These are phyloP conservation scores for Cladosporium colombiae DNA, from an alignment of 2,329 filamentous ascomycete genomes.

Conservation along the genomic window DNA sequence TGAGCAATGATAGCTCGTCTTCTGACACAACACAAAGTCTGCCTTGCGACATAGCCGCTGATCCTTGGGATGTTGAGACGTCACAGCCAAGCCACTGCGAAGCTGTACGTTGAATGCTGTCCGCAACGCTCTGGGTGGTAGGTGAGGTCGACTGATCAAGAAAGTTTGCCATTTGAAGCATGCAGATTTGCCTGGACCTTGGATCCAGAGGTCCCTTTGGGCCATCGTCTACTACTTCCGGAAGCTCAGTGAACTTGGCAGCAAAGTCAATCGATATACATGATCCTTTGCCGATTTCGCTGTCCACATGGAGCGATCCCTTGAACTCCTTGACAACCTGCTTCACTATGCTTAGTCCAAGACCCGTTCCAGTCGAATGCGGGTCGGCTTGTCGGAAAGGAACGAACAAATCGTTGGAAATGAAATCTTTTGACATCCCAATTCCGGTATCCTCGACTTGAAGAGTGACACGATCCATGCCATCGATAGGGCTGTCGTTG, in stretches of 20 bases:
- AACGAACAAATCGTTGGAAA: conserved; percentile 34
- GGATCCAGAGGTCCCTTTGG: neutral
- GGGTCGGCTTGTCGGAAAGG: conserved; percentile 40
- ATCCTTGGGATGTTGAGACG: neutral
- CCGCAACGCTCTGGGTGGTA: neutral
- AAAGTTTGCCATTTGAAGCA: neutral
- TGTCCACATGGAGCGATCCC: conserved; percentile 33
- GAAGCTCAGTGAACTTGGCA: neutral
- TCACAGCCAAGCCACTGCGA: conserved; percentile 16
- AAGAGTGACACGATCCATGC: conserved; percentile 23
- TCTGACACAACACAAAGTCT: conserved; percentile 3
- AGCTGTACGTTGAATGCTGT: neutral
- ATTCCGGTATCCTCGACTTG: conserved; percentile 35
- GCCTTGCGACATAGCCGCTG: neutral
- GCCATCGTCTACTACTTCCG: neutral
- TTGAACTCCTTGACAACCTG: conserved; percentile 33
- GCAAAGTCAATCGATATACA: conserved; percentile 21
- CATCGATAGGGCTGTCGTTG: conserved; percentile 23
- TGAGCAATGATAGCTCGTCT: neutral
- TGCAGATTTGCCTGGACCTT: neutral
- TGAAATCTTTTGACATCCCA: conserved; percentile 37
- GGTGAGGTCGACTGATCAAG: neutral
- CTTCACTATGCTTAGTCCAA: conserved; percentile 40
- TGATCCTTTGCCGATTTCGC: conserved; percentile 30
- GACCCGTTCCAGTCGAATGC: conserved; percentile 37